Percentiles rank a stretch among this genome's conserved stretches.
Evolutionary conservation across 106 monocot species (phyloP).

Genomic region (Dendrobium nobile): DNA sequence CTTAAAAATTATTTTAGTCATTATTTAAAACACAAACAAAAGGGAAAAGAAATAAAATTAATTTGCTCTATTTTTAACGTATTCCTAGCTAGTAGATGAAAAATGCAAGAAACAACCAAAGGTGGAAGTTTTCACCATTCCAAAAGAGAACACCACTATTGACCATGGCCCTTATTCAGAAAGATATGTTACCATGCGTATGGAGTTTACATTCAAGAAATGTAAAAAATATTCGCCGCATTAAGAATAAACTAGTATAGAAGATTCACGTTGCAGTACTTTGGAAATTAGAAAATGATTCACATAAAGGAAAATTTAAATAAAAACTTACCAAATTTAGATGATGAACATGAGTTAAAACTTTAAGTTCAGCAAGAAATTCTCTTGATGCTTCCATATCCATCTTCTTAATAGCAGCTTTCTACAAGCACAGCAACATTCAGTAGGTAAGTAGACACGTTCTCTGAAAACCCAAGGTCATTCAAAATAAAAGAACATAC

Average conservation of each 20-base stretch:
- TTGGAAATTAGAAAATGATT: background rate
- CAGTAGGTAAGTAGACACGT: background rate
- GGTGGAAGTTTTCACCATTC: background rate
- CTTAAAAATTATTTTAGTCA: background rate
- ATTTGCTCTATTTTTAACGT: background rate
- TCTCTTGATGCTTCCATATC: slow-evolving; percentile 68
- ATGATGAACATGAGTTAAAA: slow-evolving; percentile 88
- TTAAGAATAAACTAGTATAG: background rate
- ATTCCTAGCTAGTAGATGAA: background rate
- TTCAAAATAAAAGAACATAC: background rate
- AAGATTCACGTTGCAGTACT: background rate
- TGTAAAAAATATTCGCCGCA: background rate
- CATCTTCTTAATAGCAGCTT: slow-evolving; percentile 96
- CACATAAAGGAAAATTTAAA: background rate
- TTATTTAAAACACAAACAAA: background rate
- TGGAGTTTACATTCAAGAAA: background rate
- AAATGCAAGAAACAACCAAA: background rate
- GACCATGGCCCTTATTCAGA: background rate
- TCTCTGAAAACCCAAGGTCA: background rate
- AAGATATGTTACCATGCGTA: background rate
- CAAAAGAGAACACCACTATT: background rate
- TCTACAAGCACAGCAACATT: slow-evolving; percentile 38
- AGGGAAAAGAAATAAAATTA: background rate
- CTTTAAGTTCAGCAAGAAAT: slow-evolving; percentile 92
- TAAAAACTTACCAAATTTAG: slow-evolving; percentile 68